phyloP scores from a whole-genome alignment of 2,329 filamentous ascomycete species.

The Aspergillus fumigatus region DNA sequence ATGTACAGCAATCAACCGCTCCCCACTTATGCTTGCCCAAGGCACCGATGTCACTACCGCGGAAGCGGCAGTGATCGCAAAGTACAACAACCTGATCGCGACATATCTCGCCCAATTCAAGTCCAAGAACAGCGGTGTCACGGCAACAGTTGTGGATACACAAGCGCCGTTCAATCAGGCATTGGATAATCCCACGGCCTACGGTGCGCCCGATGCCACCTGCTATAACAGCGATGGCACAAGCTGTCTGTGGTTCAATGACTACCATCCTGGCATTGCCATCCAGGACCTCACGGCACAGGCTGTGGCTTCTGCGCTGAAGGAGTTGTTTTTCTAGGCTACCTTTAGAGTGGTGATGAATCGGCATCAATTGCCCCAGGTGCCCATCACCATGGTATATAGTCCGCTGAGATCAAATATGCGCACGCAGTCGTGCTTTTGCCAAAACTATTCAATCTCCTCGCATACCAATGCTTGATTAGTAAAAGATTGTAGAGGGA shows the following conservation, averaged over 20 bases:
- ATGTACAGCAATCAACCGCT: constrained; percentile 4
- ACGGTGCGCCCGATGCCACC: neutral
- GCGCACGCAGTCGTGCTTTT: no score
- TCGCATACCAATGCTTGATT: no score
- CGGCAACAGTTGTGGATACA: constrained; percentile 6
- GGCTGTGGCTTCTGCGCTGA: constrained; percentile 7
- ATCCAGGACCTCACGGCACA: constrained; percentile 8
- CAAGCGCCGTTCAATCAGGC: constrained; percentile 6
- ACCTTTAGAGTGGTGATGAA: no score
- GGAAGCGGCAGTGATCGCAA: constrained; percentile 1
- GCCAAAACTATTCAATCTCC: no score
- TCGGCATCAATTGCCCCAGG: no score
- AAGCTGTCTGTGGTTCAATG: constrained; percentile 11
- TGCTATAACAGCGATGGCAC: constrained; percentile 7
- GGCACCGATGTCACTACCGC: neutral
- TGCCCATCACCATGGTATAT: no score
- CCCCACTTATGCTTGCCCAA: constrained; percentile 3
- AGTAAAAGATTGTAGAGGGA: no score
- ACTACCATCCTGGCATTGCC: constrained; percentile 7
- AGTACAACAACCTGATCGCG: constrained; percentile 3
- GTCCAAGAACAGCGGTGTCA: neutral
- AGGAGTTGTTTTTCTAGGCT: neutral
- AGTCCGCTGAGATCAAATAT: no score
- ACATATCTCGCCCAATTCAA: neutral
- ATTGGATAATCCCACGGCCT: constrained; percentile 1